These are phyloP conservation scores for Clavispora fructus DNA, from an alignment of 805 yeast genomes.

Conservation along the genomic window DNA sequence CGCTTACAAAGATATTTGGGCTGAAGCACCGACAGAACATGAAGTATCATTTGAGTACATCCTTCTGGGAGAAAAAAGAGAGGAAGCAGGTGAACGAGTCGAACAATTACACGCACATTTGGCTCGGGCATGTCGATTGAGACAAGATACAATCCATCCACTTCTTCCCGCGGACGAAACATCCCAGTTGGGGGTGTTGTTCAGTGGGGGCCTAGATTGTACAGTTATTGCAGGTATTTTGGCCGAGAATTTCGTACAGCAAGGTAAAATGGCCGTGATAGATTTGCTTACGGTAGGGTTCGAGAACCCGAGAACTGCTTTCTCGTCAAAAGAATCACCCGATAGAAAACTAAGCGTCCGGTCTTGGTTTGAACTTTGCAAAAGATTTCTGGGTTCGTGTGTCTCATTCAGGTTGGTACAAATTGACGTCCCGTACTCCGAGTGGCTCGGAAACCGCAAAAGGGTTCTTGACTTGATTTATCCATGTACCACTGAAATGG, in stretches of 20 bases:
- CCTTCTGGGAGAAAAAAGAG: background rate
- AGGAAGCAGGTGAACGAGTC: background rate
- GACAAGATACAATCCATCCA: conserved; percentile 62
- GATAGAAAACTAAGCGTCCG: conserved; percentile 72
- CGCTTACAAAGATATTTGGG: conserved; percentile 11
- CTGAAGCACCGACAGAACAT: background rate
- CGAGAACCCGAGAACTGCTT: conserved; percentile 76
- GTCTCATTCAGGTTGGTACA: conserved; percentile 53
- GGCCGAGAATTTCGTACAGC: conserved; percentile 9
- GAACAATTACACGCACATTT: conserved; percentile 20
- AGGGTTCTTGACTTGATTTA: conserved; percentile 63
- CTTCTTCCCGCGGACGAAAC: conserved; percentile 25
- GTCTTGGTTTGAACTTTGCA: conserved; percentile 51
- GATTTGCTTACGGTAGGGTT: conserved; percentile 92
- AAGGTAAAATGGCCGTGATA: conserved; percentile 24
- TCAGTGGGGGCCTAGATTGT: conserved; percentile 96
- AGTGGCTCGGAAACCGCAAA: conserved; percentile 47
- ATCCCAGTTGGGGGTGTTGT: conserved; percentile 53
- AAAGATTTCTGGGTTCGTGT: conserved; percentile 29
- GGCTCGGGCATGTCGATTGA: conserved; percentile 35
- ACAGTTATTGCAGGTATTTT: conserved; percentile 63
- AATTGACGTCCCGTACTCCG: conserved; percentile 66
- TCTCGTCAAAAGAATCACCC: conserved; percentile 64
- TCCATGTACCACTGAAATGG: conserved; percentile 92
- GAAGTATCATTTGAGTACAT: background rate